These are phyloP conservation scores for Olyra latifolia DNA, from an alignment of 176 grass and related monocot species.

Conservation along the genomic window DNA sequence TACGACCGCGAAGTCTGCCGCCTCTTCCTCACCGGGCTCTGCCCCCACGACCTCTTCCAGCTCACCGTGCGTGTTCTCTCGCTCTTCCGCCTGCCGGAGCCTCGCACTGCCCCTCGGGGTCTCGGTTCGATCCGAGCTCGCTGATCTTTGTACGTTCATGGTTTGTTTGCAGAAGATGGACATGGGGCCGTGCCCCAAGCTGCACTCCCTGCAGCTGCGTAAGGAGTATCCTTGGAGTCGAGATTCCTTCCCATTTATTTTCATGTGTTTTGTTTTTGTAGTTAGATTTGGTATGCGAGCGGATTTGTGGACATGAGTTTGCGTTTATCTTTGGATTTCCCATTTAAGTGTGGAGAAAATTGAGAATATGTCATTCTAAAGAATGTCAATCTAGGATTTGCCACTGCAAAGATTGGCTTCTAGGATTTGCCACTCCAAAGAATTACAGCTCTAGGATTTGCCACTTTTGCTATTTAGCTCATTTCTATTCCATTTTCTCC, in stretches of 20 bases:
- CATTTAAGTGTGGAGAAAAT: too few relatives aligned
- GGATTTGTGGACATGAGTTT: not conserved
- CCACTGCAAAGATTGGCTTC: too few relatives aligned
- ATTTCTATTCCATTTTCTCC: too few relatives aligned
- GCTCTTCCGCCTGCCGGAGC: not conserved
- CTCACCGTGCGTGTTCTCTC: conserved; percentile 58
- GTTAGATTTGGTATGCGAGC: not conserved
- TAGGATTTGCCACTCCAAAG: too few relatives aligned
- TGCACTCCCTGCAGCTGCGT: conserved; percentile 82
- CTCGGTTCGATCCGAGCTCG: not conserved
- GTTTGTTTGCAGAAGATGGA: conserved; percentile 86
- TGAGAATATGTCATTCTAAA: too few relatives aligned
- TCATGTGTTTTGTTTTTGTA: not conserved
- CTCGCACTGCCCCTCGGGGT: not conserved
- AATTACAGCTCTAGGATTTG: too few relatives aligned
- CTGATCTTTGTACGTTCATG: not conserved
- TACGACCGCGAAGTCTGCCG: conserved; percentile 91
- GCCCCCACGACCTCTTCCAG: conserved; percentile 97
- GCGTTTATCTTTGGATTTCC: too few relatives aligned
- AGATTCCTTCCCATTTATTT: not conserved
- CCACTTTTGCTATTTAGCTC: too few relatives aligned
- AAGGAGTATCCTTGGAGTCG: conserved; percentile 80
- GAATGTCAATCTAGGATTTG: too few relatives aligned
- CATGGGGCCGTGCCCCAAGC: conserved; percentile 85
- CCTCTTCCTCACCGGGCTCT: conserved; percentile 84